Base-by-base conservation (phyloP, 352 stramenopile species). In the Globisporangium solare region DNA sequence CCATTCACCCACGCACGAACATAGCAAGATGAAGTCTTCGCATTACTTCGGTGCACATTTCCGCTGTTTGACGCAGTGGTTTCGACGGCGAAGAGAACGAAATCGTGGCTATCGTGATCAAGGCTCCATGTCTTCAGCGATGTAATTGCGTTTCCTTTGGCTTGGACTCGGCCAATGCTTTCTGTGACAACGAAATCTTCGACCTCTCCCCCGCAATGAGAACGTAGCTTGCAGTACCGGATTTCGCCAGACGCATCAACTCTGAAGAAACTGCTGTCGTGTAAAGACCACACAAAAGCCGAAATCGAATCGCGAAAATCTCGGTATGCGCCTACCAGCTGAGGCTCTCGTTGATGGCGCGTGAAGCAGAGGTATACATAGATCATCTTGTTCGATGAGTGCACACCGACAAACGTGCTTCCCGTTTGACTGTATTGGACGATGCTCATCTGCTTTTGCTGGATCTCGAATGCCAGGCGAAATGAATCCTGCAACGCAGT, bases 371-470 rank as follows among this genome's bases (percentile, higher is more conserved):
- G 66, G 54, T 88, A 92, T 6, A 90, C 58, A 43, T 75, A 76
- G 14, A 92, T 58, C 7, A 51, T 54, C 32, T 76, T 76, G 46
- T 70, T 72, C 1, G 61, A 55, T 1, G 71, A 56, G 27, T 86
- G 76, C 0, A 76, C 66, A 1, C 64, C 64, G 14, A 67, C 67
- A 51, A 89, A 74, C 20, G 82, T 62, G 20, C 64, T 78, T 1
- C 82, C 82, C 15, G 66, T 89, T 13, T 70, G 54, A 35, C 75
- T 88, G 64, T 92, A 92, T 21, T 73, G 66, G 7, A 86, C 70
- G 5, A 83, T 68, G 2, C 72, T 74, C 15, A 86, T 68, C 37
- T 89, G 79, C 35, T 88, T 89, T 18, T 83, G 63, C 1, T 67
- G 62, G 8, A 88, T 58, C 51, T 92, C 83, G 49, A 88, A 92